Base-by-base conservation (phyloP, 1,139 yeast genomes). In the Lodderomyces margitis region DNA sequence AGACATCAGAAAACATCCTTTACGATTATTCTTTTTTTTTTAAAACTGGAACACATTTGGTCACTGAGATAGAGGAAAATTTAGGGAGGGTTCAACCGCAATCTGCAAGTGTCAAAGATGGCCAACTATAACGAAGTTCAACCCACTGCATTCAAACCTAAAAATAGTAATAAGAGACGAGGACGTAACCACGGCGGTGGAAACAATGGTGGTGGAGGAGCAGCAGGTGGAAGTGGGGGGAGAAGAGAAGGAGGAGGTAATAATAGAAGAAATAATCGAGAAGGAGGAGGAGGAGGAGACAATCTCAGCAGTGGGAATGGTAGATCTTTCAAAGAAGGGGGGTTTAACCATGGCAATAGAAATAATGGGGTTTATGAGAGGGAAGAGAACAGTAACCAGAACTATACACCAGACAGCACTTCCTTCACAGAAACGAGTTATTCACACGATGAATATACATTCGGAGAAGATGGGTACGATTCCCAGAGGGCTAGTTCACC, bases 91-190 rank as follows among this genome's bases (percentile, higher is more conserved):
- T 24, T 11, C 27, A 6, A 24, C 4, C 27, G 11, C n/a, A 10
- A 10, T 24, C 4, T n/a, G 16, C n/a, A 15, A n/a, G 24, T 32
- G 4, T 21, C 5, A 6, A 4, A 20, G 7, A 38, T 38, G 40
- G 12, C 37, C 10, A 33, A 37, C 15, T 41, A 38, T 23, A 45
- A 45, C 30, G 48, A 45, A 37, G 48, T 45, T 6, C 48, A 43
- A 27, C 46, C 46, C 3, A 35, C 38, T 3, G 20, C 20, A 8
- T 32, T 44, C 16, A 24, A 34, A 17, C 16, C 32, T 15, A 28
- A 15, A 15, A 28, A 15, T 15, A 28, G 5, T 15, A 5, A 9
- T 5, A 28, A 28, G 17, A 28, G 16, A 15, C 16, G 16, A 3
- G 9, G 16, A n/a, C n/a, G 12, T 23, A 24, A 24, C 15, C 25